Base-by-base conservation (phyloP, 176 grass and related monocot genomes). In the Phyllostachys edulis region DNA sequence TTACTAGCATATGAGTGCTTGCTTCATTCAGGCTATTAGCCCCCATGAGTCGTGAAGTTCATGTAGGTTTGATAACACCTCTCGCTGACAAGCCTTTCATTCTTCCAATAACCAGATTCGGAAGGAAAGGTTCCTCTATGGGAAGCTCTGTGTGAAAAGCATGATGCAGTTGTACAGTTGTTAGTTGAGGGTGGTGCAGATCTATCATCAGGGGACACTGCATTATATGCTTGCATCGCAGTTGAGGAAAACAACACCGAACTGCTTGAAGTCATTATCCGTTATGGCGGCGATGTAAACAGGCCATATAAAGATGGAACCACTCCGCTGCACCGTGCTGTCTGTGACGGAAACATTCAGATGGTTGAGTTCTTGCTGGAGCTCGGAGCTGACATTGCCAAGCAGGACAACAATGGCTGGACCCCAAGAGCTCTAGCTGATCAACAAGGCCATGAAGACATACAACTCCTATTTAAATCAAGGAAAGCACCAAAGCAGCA, bases 101-200 rank as follows among this genome's bases (percentile, higher is more conserved):
- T 73, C 7, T 79, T 80, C 45, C 52, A 57, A 70, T 75, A 59
- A 76, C 42, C 88, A 99, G 96, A 99, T 68, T 85, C 77, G 1
- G 91, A 94, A 45, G 96, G 91, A 85, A 99, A 84, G 18, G 93
- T 94, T 65, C 96, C 96, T 0, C 79, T 99, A 39, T 93, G 96
- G 93, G 96, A 96, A 78, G 96, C 96, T 67, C 15, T 96, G 40
- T 84, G 83, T 87, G 87, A 77, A 13, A 92, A 82, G 62, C 91
- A 96, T n/a, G 78, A 89, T 10, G n/a, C 64, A 38, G 91, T 96
- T 44, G 80, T 81, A 26, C 74, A 94, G n/a, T 18, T 92, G 37
- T 82, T 99, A 41, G 69, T 82, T 11, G n/a, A 89, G 6, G 79
- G 79, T 14, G 88, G 91, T 51, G 96, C 96, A 32, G 67, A 85